Base-by-base conservation (phyloP, 495 filamentous ascomycete species). In the Podospora comata region DNA sequence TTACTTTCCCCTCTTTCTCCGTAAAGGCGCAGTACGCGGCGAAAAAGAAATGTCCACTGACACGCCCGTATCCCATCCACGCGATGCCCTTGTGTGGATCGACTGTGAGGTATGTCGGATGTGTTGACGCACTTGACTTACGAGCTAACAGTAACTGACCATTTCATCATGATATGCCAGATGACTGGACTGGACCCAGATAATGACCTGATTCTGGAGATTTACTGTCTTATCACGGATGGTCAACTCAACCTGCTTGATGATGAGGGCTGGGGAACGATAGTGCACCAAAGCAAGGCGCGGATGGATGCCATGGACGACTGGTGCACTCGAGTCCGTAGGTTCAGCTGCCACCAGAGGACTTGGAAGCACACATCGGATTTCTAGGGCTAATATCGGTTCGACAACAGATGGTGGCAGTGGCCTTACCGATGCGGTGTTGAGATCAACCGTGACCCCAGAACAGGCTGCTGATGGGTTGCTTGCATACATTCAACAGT, bases 191-290 rank as follows among this genome's bases (percentile, higher is more conserved):
- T 99, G 4, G 83, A 97, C 76, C 81, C 87, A 2, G 86, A 90
- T 32, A 86, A 78, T 20, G 96, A 98, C 73, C 85, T 87, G 18
- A 96, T 99, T 73, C 87, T 99, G 71, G 92, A 96, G 75, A 90
- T 99, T 34, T 95, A 90, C 78, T 99, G 95, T 81, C 91, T 96
- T 79, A 86, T 99, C 75, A 99, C 96, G 7, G 88, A 94, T 72
- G 83, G 85, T 57, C 79, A 93, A 53, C 85, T 99, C 26, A 83
- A 91, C 54, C 74, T 96, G 30, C 79, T 97, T 15, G 93, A 97
- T 58, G 79, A 86, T 15, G 77, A 84, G 26, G 95, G 95, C 67
- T 95, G 89, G 83, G 92, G 94, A 68, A 84, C 85, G 15, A 84
- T 96, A 59, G 87, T 99, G 65, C 91, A 93, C 75, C 91, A 93